These are phyloP conservation scores for Calonectria pseudoreteaudii DNA, from an alignment of 2,329 filamentous ascomycete genomes.

Conservation along the genomic window DNA sequence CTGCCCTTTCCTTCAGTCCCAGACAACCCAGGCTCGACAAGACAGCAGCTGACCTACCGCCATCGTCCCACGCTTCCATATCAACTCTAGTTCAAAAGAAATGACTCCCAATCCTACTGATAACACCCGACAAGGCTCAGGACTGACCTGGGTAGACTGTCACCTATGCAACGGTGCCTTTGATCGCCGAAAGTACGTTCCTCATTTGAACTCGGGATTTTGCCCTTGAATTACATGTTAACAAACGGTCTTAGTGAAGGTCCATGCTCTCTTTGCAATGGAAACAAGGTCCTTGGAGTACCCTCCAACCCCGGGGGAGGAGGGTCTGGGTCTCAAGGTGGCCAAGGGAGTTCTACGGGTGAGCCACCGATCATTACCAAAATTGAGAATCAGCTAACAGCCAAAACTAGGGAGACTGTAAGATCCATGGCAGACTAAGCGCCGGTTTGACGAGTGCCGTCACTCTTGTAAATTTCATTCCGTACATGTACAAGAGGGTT, in stretches of 20 bases:
- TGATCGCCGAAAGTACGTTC: slow-evolving; percentile 33
- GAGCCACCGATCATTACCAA: slow-evolving; percentile 27
- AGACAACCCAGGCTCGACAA: slow-evolving; percentile 7
- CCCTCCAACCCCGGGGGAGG: slow-evolving; percentile 33
- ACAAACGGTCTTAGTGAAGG: slow-evolving; percentile 14
- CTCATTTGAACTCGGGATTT: not conserved
- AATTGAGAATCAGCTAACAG: slow-evolving; percentile 28
- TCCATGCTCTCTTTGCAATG: slow-evolving; percentile 37
- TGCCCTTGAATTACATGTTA: not conserved
- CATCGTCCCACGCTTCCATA: not conserved
- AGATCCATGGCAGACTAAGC: slow-evolving; percentile 18
- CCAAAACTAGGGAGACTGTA: slow-evolving; percentile 30
- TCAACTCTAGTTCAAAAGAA: not conserved
- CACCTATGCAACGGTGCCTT: slow-evolving; percentile 40
- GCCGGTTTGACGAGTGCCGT: not conserved
- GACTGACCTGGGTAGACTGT: slow-evolving; percentile 28
- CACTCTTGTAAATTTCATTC: slow-evolving; percentile 31
- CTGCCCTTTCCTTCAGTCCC: not conserved
- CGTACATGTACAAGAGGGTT: slow-evolving; percentile 35
- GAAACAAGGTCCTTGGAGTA: slow-evolving; percentile 38
- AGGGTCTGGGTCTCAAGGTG: slow-evolving; percentile 13
- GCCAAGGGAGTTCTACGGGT: slow-evolving; percentile 14
- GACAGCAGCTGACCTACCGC: not conserved
- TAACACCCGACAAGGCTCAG: not conserved
- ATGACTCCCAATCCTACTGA: not conserved